These are phyloP conservation scores for Bretschneidera sinensis DNA, from an alignment of 345 rosid genomes.

Conservation along the genomic window DNA sequence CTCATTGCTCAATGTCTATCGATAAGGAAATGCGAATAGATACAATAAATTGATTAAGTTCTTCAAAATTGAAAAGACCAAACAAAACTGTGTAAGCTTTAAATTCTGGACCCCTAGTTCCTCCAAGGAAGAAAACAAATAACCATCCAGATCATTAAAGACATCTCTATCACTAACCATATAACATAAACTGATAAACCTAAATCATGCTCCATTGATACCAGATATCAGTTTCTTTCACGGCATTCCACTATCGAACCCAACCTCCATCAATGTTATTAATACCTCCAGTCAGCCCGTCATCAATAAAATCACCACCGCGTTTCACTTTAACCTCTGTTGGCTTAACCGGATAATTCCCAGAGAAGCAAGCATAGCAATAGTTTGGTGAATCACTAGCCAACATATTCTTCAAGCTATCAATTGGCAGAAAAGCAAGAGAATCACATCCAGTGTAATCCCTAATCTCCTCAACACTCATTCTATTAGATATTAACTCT, in stretches of 20 bases:
- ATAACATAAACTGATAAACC: background rate
- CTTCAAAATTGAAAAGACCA: background rate
- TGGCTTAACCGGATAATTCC: slow-evolving; percentile 79
- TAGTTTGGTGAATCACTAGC: slow-evolving; percentile 46
- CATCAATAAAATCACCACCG: slow-evolving; percentile 81
- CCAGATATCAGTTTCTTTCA: background rate
- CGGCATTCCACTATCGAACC: slow-evolving; percentile 32
- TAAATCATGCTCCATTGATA: background rate
- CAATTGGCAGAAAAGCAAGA: slow-evolving; percentile 67
- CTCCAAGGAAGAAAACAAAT: background rate
- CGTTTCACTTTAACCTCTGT: slow-evolving; percentile 71
- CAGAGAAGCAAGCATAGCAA: slow-evolving; percentile 95
- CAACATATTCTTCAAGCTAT: slow-evolving; percentile 57
- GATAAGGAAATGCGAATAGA: background rate
- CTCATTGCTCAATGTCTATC: background rate
- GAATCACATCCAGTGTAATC: slow-evolving; percentile 78
- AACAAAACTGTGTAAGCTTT: background rate
- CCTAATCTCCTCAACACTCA: slow-evolving; percentile 75
- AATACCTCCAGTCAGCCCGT: slow-evolving; percentile 67
- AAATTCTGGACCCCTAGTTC: background rate
- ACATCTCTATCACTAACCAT: background rate
- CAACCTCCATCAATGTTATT: slow-evolving; percentile 75
- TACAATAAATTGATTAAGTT: background rate
- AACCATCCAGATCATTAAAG: no score
- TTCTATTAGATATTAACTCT: slow-evolving; percentile 83